Conservation (phyloP, 2,329 filamentous ascomycete genomes). For the Nigrospora sphaerica region DNA sequence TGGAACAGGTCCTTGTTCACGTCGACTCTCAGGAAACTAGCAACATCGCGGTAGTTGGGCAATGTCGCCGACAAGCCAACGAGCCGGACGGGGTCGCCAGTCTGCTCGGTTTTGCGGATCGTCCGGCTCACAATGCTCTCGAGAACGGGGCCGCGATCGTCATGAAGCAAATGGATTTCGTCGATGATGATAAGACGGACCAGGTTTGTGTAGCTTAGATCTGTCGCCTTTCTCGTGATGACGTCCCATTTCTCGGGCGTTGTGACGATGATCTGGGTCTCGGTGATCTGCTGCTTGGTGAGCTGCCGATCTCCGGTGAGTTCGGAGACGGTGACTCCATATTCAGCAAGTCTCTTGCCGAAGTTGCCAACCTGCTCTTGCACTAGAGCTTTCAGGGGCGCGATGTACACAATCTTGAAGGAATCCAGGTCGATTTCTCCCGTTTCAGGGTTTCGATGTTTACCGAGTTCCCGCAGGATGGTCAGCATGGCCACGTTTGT, state of each 20-base stretch:
- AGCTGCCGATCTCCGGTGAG: constrained; percentile 95
- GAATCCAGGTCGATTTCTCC: constrained; percentile 94
- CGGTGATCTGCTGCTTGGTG: constrained; percentile 96
- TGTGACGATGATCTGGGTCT: constrained; percentile 96
- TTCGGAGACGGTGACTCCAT: constrained; percentile 89
- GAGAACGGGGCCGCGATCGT: constrained; percentile 91
- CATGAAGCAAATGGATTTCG: constrained; percentile 94
- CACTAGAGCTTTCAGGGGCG: constrained; percentile 88
- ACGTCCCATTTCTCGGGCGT: constrained; percentile 99
- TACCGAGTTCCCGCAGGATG: constrained; percentile 93
- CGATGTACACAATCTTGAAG: constrained; percentile 98
- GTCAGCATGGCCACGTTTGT: constrained; percentile 98
- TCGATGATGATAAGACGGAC: constrained; percentile 95
- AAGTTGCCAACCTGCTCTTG: constrained; percentile 99
- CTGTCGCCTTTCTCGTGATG: constrained; percentile 94
- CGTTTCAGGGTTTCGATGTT: constrained; percentile 79
- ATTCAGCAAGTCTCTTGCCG: constrained; percentile 81
- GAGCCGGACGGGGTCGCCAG: constrained; percentile 84
- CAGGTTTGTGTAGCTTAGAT: constrained; percentile 94
- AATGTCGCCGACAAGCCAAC: constrained; percentile 91
- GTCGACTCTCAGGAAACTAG: constrained; percentile 89
- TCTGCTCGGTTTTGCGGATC: constrained; percentile 88
- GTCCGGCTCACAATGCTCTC: constrained; percentile 96
- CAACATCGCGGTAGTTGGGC: constrained; percentile 94
- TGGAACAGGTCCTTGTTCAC: constrained; percentile 83